phyloP scores from a whole-genome alignment of 192 early-diverging fungal species.

The Podila epigama region DNA sequence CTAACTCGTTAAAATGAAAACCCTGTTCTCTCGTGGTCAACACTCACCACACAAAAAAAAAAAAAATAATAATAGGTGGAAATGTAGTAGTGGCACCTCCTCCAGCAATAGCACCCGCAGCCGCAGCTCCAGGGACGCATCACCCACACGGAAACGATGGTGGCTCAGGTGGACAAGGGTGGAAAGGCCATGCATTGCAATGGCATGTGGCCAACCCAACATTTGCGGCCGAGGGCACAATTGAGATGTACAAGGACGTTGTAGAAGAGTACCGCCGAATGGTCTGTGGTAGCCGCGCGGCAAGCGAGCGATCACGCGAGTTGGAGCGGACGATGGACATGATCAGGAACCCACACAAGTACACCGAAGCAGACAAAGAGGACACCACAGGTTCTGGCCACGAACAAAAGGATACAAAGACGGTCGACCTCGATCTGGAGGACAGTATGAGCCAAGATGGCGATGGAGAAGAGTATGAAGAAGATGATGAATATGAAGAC shows the following conservation, averaged over 20 bases:
- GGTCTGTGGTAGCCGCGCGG: slow-evolving; percentile 25
- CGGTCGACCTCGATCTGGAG: not conserved
- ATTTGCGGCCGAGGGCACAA: slow-evolving; percentile 44
- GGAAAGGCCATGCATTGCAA: slow-evolving; percentile 40
- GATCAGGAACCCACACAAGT: slow-evolving; percentile 42
- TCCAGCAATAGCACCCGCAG: slow-evolving; percentile 14
- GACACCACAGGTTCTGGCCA: not conserved
- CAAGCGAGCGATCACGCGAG: slow-evolving; percentile 22
- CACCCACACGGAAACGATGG: slow-evolving; percentile 30
- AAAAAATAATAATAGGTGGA: slow-evolving; percentile 7
- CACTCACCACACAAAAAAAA: no score
- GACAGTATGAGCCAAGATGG: not conserved
- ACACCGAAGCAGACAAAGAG: not conserved
- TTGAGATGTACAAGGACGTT: slow-evolving; percentile 37
- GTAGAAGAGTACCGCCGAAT: slow-evolving; percentile 43
- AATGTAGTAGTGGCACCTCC: slow-evolving; percentile 33
- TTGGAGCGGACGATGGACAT: slow-evolving; percentile 31
- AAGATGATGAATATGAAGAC: not conserved
- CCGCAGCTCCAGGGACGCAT: no score
- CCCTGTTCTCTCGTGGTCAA: not conserved
- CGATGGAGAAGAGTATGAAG: slow-evolving; percentile 1
- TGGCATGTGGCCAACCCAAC: slow-evolving; percentile 51
- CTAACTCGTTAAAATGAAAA: not conserved
- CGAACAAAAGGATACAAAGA: not conserved
- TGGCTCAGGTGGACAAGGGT: slow-evolving; percentile 43